Conservation (phyloP, 1,284 basidiomycete species). For the Coniferiporia weirii region DNA sequence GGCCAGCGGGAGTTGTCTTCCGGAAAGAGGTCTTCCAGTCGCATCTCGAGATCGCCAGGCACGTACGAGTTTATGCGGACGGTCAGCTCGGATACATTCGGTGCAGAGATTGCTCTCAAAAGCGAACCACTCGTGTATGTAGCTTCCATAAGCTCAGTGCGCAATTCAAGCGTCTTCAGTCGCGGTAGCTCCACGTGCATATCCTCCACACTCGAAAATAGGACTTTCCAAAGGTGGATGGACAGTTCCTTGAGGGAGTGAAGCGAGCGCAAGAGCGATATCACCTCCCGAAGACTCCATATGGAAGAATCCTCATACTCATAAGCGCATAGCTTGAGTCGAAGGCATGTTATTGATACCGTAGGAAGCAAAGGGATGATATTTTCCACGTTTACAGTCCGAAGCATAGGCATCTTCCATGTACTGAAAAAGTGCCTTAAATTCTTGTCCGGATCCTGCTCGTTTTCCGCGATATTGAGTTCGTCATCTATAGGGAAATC, state of each 20-base stretch:
- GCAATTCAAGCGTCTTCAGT: not conserved
- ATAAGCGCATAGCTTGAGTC: not conserved
- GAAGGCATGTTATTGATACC: not conserved
- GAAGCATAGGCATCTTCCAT: not conserved
- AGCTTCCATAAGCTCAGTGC: not conserved
- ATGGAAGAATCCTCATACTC: not conserved
- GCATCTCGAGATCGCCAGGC: not conserved
- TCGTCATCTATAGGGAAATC: not conserved
- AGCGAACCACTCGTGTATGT: not conserved
- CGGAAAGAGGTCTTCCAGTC: not conserved
- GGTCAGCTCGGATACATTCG: not conserved
- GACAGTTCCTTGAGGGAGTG: not conserved
- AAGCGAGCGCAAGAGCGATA: not conserved
- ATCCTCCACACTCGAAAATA: not conserved
- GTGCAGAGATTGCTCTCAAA: not conserved
- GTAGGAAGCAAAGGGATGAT: not conserved
- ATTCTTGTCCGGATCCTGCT: not conserved
- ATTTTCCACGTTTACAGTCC: not conserved
- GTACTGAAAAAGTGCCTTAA: not conserved
- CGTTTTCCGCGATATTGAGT: not conserved
- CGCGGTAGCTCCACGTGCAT: not conserved
- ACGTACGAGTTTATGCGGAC: not conserved
- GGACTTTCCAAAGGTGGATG: not conserved
- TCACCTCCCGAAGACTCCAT: not conserved
- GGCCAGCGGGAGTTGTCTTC: not conserved